Percentiles rank a stretch among this genome's conserved stretches.
These are phyloP conservation scores for Phytophthora lateralis DNA, from an alignment of 352 stramenopile genomes.

Conservation along the genomic window DNA sequence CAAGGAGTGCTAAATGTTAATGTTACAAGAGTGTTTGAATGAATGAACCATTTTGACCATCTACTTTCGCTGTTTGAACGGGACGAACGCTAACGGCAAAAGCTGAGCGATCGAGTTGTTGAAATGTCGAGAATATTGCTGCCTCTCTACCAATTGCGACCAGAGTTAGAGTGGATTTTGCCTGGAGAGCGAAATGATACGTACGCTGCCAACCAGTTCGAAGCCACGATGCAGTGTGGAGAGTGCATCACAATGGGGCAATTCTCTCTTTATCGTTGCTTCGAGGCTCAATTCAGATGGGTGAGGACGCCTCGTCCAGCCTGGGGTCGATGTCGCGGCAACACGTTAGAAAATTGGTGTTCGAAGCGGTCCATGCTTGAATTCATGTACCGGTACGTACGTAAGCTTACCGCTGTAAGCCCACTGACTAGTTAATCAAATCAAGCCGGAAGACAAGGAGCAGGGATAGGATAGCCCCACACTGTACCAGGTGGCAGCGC, in stretches of 20 bases:
- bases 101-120: constrained; percentile 4
- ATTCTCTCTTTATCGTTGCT: constrained; percentile 25
- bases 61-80: constrained; percentile 7
- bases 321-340: neutral
- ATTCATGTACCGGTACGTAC: too few relatives aligned
- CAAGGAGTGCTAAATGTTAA: constrained; percentile 33
- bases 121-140: neutral
- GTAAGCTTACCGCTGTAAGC: neutral
- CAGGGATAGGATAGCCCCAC: constrained; percentile 19
- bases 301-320: constrained; percentile 21
- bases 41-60: constrained; percentile 19
- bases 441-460: constrained; percentile 18
- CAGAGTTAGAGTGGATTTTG: constrained; percentile 25
- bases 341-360: constrained; percentile 1
- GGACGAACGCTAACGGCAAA: neutral
- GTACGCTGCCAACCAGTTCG: constrained; percentile 9
- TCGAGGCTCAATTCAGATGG: constrained; percentile 28
- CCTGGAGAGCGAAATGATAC: constrained; percentile 14
- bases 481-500: neutral
- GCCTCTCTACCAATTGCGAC: constrained; percentile 3
- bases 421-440: constrained; percentile 23
- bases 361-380: constrained; percentile 8
- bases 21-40: constrained; percentile 15
- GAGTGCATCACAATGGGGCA: constrained; percentile 28
- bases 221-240: constrained; percentile 16